Conservation (phyloP, 305 asterid genomes). For the Striga hermonthica region DNA sequence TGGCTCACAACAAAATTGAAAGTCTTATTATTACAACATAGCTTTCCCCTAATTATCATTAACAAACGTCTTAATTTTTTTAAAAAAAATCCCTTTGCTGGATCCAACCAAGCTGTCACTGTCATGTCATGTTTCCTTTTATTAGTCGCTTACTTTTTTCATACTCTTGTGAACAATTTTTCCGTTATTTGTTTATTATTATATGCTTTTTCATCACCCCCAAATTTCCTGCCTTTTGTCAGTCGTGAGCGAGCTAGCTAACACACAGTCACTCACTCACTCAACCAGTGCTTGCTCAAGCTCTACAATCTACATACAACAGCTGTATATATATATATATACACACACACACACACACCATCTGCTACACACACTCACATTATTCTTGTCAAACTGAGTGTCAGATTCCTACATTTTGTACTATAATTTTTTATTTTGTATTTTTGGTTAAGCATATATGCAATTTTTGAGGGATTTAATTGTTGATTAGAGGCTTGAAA, state of each 20-base stretch:
- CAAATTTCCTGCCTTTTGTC: conserved; percentile 26
- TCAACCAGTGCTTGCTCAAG: conserved; percentile 25
- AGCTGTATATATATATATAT: conserved; percentile 28
- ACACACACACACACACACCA: not conserved
- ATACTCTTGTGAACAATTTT: conserved; percentile 8
- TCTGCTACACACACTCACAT: conserved; percentile 28
- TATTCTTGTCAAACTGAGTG: conserved; percentile 21
- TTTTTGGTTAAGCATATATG: no score
- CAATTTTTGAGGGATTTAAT: conserved; percentile 29
- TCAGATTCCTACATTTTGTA: conserved; percentile 20
- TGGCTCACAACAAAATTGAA: no score
- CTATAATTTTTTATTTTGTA: no score
- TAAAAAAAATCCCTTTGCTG: not conserved
- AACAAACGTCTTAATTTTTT: no score
- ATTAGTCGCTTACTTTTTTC: conserved; percentile 26
- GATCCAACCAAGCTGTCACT: conserved; percentile 32
- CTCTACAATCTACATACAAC: conserved; percentile 31
- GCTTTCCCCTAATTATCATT: no score
- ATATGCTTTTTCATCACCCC: conserved; percentile 15
- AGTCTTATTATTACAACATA: no score
- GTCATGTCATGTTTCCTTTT: conserved; percentile 7
- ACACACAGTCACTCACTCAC: conserved; percentile 12
- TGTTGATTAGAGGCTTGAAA: conserved; percentile 24
- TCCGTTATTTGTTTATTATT: not conserved
- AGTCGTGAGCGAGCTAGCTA: conserved; percentile 31